A percentile compares a stretch with the other conserved stretches of the same genome.
Evolutionary conservation across 1,139 yeast genomes (phyloP).

Genomic region (Protomyces macrosporus): DNA sequence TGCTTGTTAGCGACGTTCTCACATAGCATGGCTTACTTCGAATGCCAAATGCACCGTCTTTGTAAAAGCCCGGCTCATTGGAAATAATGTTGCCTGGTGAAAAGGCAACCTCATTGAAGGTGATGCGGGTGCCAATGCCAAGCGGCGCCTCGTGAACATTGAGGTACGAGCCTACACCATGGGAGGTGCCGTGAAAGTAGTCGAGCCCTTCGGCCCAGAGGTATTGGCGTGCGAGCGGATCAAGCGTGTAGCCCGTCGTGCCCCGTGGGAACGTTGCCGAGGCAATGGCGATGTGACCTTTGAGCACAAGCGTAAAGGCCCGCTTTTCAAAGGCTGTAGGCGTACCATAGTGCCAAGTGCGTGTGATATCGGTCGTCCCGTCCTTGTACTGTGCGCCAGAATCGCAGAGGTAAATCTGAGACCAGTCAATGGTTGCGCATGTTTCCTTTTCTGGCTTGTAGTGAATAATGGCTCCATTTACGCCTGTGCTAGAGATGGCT

Average conservation of each 20-base stretch:
- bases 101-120: conserved; percentile 41
- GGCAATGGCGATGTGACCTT: conserved; percentile 83
- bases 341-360: conserved; percentile 74
- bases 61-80: conserved; percentile 94
- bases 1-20: neutral
- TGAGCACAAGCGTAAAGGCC: conserved; percentile 82
- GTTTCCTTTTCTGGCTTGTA: conserved; percentile 66
- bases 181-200: conserved; percentile 95
- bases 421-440: conserved; percentile 65
- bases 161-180: conserved; percentile 88
- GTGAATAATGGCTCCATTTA: conserved; percentile 90
- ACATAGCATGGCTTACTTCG: conserved; percentile 43
- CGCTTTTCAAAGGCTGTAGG: conserved; percentile 64
- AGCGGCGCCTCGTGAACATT: conserved; percentile 97
- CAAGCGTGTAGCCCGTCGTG: conserved; percentile 77
- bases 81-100: conserved; percentile 74
- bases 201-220: conserved; percentile 85
- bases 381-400: conserved; percentile 88
- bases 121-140: conserved; percentile 65
- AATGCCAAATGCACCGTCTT: conserved; percentile 88
- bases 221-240: conserved; percentile 80
- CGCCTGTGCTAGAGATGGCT: conserved; percentile 83
- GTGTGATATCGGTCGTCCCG: conserved; percentile 94
- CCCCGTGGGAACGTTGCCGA: conserved; percentile 77
- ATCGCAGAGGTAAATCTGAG: conserved; percentile 77